Conservation (phyloP, 2,329 filamentous ascomycete species). For the Scopulariopsis brevicaulis region DNA sequence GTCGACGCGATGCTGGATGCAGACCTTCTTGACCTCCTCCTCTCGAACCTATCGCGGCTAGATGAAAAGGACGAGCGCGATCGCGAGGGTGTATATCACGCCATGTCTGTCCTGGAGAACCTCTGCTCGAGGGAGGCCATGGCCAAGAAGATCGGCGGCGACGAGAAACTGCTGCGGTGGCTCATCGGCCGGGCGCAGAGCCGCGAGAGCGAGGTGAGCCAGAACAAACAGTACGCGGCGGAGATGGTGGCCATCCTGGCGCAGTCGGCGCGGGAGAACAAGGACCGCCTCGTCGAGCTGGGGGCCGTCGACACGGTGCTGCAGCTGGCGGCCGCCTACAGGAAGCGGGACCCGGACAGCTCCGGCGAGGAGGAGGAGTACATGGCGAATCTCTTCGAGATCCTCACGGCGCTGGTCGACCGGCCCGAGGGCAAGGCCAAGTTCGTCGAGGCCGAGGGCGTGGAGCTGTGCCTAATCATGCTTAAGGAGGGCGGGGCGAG, state of each 20-base stretch:
- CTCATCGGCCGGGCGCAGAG: conserved; percentile 62
- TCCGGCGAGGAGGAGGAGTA: conserved; percentile 89
- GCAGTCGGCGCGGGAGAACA: conserved; percentile 60
- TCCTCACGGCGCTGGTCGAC: conserved; percentile 69
- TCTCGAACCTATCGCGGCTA: conserved; percentile 68
- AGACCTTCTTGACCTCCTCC: conserved; percentile 62
- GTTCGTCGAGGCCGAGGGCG: conserved; percentile 81
- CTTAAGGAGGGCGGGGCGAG: conserved; percentile 78
- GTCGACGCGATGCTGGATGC: conserved; percentile 56
- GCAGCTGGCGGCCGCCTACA: conserved; percentile 74
- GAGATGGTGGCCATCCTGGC: conserved; percentile 85
- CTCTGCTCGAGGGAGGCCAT: conserved; percentile 60
- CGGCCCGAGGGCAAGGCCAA: conserved; percentile 64
- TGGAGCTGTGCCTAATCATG: conserved; percentile 88
- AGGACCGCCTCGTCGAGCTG: conserved; percentile 47
- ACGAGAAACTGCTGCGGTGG: conserved; percentile 63
- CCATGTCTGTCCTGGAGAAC: conserved; percentile 74
- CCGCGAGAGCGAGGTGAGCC: conserved; percentile 51
- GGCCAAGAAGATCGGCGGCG: conserved; percentile 60
- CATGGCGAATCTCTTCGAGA: conserved; percentile 87
- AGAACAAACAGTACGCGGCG: conserved; percentile 93
- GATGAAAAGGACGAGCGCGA: conserved; percentile 66
- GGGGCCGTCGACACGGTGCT: conserved; percentile 72
- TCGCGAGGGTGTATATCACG: conserved; percentile 76
- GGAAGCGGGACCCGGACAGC: conserved; percentile 74